These are phyloP conservation scores for Geotrichum restrictum DNA, from an alignment of 1,139 yeast species.

Conservation along the genomic window DNA sequence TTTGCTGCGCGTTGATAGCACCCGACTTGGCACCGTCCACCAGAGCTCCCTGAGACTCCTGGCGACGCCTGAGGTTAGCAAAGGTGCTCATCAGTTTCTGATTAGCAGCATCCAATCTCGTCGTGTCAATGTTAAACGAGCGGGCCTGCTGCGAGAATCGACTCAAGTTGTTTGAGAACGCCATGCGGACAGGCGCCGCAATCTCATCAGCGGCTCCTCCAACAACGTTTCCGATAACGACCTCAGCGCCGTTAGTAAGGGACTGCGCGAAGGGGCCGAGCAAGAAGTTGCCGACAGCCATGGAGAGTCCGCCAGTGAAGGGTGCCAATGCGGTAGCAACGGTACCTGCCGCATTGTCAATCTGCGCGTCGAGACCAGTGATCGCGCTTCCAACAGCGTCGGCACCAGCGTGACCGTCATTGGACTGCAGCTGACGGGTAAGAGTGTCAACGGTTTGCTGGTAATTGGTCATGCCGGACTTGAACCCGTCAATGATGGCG, in stretches of 20 bases:
- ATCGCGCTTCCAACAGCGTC: conserved; percentile 24
- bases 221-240: conserved; percentile 26
- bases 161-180: conserved; percentile 20
- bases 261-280: conserved; percentile 31
- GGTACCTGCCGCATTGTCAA: conserved; percentile 28
- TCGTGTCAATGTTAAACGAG: conserved; percentile 24
- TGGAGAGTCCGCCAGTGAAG: conserved; percentile 26
- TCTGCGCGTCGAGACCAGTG: conserved; percentile 24
- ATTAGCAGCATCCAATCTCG: conserved; percentile 19
- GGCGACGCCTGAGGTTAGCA: conserved; percentile 9
- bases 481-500: conserved; percentile 22
- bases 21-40: conserved; percentile 24
- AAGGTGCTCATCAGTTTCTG: conserved; percentile 18
- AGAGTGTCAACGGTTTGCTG: conserved; percentile 27
- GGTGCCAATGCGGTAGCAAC: conserved; percentile 27
- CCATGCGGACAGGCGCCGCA: conserved; percentile 21
- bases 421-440: conserved; percentile 22
- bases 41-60: conserved; percentile 17
- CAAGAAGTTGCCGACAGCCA: conserved; percentile 24
- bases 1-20: conserved; percentile 27
- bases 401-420: conserved; percentile 25
- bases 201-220: conserved; percentile 26
- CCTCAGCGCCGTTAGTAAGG: conserved; percentile 32
- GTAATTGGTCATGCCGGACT: conserved; percentile 27
- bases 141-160: conserved; percentile 22